These are phyloP conservation scores for Paramecium pentaurelia DNA, from an alignment of 73 alveolate genomes.

Conservation along the genomic window DNA sequence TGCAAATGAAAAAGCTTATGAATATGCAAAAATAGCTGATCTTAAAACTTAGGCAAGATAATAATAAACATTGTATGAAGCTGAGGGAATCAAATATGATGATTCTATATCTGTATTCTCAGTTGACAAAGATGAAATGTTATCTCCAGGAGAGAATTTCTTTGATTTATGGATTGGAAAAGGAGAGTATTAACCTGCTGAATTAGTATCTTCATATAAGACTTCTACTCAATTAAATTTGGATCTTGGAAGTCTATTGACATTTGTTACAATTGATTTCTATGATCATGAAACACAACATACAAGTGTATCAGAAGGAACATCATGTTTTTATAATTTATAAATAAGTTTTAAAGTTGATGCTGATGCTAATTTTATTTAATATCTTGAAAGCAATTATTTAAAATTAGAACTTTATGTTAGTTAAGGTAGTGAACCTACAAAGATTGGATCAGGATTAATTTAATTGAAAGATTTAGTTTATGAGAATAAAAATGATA, in stretches of 20 bases:
- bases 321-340: slow-evolving; percentile 83
- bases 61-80: background rate
- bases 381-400: slow-evolving; percentile 74
- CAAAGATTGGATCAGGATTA: slow-evolving; percentile 72
- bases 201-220: slow-evolving; percentile 3
- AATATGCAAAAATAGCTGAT: slow-evolving; percentile 85
- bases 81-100: slow-evolving; percentile 30
- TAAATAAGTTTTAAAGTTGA: slow-evolving; percentile 85
- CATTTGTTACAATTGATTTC: slow-evolving; percentile 94
- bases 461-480: slow-evolving; percentile 67
- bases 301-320: slow-evolving; percentile 86
- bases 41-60: slow-evolving; percentile 58
- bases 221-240: slow-evolving; percentile 34
- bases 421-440: slow-evolving; percentile 76
- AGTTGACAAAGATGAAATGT: slow-evolving; percentile 16
- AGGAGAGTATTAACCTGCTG: slow-evolving; percentile 52
- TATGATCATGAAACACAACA: slow-evolving; percentile 92
- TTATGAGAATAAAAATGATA: slow-evolving; percentile 56
- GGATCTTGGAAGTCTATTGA: slow-evolving; percentile 71
- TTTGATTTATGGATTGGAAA: slow-evolving; percentile 61
- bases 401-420: slow-evolving; percentile 81
- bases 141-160: slow-evolving; percentile 55
- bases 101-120: slow-evolving; percentile 61
- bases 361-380: slow-evolving; percentile 84
- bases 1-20: slow-evolving; percentile 79